Evolutionary conservation across 1,284 basidiomycete species (phyloP).

Genomic region (Irpex lacteus): DNA sequence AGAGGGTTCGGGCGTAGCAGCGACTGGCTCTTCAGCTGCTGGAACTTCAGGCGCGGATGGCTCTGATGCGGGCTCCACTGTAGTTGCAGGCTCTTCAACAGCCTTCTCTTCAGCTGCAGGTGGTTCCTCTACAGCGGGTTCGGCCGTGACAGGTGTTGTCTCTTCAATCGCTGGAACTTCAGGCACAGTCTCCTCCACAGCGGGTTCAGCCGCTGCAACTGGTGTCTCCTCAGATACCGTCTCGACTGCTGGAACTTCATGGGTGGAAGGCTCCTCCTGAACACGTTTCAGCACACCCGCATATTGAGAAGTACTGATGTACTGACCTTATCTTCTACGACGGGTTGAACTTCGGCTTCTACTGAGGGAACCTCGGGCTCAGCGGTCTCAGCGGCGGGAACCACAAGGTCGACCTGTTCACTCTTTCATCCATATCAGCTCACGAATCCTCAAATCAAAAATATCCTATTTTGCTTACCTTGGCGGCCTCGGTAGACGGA

Average conservation of each 20-base stretch:
- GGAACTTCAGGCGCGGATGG: background rate
- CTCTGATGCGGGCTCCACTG: background rate
- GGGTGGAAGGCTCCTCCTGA: too few relatives aligned
- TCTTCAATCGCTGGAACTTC: background rate
- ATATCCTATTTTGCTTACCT: background rate
- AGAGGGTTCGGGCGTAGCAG: background rate
- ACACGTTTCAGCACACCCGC: too few relatives aligned
- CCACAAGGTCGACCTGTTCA: background rate
- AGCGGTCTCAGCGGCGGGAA: background rate
- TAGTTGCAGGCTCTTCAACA: background rate
- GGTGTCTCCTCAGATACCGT: too few relatives aligned
- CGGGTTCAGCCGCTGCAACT: too few relatives aligned
- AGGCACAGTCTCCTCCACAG: background rate
- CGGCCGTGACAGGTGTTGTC: background rate
- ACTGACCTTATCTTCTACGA: too few relatives aligned
- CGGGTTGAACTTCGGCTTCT: background rate
- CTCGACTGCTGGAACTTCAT: too few relatives aligned
- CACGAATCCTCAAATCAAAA: background rate
- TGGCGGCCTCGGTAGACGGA: background rate
- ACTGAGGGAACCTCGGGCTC: background rate
- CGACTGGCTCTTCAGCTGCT: background rate
- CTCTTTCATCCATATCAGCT: background rate
- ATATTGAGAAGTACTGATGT: too few relatives aligned
- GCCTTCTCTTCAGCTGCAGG: background rate
- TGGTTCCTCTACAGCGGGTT: background rate